A percentile compares a stretch with the other conserved stretches of the same genome.
phyloP scores from a whole-genome alignment of 208 protist genomes.

The Trypanosoma brucei region DNA sequence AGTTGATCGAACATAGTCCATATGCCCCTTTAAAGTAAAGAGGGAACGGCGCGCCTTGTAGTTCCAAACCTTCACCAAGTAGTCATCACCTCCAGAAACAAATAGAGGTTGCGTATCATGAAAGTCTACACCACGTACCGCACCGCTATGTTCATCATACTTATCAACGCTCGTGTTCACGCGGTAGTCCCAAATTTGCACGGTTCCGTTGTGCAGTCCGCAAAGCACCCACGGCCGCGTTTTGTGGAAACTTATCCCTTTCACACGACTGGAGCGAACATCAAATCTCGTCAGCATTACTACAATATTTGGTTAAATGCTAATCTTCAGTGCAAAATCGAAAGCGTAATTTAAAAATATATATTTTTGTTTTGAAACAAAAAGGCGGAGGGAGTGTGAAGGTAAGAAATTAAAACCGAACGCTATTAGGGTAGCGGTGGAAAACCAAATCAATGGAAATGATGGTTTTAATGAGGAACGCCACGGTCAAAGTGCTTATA shows the following conservation, averaged over 20 bases:
- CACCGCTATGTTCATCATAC: constrained; percentile 95
- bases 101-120: constrained; percentile 98
- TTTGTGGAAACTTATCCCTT: constrained; percentile 98
- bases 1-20: constrained; percentile 99
- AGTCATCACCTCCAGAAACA: constrained; percentile 98
- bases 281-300: constrained; percentile 96
- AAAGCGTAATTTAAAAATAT: background rate
- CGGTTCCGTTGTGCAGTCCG: constrained; percentile 96
- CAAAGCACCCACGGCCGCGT: constrained; percentile 97
- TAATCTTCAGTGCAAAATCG: background rate
- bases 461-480: no score
- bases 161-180: constrained; percentile 96
- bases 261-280: constrained; percentile 96
- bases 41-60: constrained; percentile 98
- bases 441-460: no score
- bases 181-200: constrained; percentile 99
- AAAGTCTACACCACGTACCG: constrained; percentile 97
- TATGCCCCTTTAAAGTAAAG: constrained; percentile 96
- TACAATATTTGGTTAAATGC: constrained; percentile 11
- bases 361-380: background rate
- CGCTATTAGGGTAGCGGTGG: no score
- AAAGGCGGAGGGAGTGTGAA: no score
- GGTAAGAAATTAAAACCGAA: no score
- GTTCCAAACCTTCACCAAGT: constrained; percentile 99
- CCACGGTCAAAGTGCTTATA: no score